phyloP scores from a whole-genome alignment of 208 protist species.

The Trypanosoma caninum region DNA sequence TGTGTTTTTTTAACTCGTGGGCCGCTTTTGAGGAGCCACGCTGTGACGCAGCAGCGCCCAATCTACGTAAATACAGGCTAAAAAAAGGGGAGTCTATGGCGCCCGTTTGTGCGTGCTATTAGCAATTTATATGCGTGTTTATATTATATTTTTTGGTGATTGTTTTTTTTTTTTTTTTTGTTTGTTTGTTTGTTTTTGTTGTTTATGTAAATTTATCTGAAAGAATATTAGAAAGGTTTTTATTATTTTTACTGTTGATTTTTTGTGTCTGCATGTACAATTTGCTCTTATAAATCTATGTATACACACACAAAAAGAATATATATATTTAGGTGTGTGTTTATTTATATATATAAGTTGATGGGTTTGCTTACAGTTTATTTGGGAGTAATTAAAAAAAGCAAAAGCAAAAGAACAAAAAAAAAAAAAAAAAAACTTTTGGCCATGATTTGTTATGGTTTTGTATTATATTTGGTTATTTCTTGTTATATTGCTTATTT shows the following conservation, averaged over 20 bases:
- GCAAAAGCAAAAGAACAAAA: too few relatives aligned
- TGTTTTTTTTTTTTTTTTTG: background rate
- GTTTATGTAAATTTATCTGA: background rate
- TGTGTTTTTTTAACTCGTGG: conserved; percentile 27
- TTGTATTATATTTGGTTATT: too few relatives aligned
- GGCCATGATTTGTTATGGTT: too few relatives aligned
- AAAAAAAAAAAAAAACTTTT: too few relatives aligned
- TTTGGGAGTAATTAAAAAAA: too few relatives aligned
- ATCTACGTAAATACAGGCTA: background rate
- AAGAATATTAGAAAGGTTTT: too few relatives aligned
- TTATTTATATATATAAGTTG: background rate
- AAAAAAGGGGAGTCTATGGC: conserved; percentile 6
- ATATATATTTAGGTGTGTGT: background rate
- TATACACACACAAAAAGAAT: background rate
- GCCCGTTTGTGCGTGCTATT: conserved; percentile 17
- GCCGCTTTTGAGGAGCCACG: conserved; percentile 8
- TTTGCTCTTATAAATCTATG: too few relatives aligned
- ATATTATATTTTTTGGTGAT: background rate
- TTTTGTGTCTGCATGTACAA: too few relatives aligned
- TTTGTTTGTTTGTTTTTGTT: background rate
- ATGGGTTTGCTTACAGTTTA: too few relatives aligned
- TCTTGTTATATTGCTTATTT: too few relatives aligned
- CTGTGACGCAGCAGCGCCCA: conserved; percentile 13
- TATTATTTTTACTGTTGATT: background rate
- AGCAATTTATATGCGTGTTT: background rate